Evolutionary conservation across 192 early-diverging fungal genomes (phyloP), one percentile per base, ranked within the genome.

Genomic region (Mortierella hygrophila): DNA sequence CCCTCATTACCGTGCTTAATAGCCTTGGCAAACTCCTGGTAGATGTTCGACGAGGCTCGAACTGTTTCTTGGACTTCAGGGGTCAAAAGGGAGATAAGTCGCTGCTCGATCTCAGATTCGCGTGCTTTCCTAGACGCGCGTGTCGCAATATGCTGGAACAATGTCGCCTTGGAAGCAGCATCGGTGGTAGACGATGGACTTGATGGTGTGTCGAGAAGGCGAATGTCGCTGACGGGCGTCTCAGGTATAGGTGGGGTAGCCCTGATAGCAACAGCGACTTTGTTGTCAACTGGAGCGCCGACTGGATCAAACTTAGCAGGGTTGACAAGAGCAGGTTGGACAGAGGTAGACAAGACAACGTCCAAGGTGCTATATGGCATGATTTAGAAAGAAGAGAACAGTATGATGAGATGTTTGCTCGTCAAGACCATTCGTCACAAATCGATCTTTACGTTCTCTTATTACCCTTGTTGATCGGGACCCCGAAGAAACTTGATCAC

Each of bases 31-130:
- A 70, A 37, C 68, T 38, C 68, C 37, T 70, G 32, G 68, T 70
- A 70, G 23, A 70, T 40, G 40, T 70, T 38, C 37, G 68, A 38
- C 29, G 68, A 38, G 38, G 68, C 68, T 70, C 68, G 68, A 70
- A 37, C 38, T 21, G 68, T 70, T 70, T 70, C 15, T 70, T 70
- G 68, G 68, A 41, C 18, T 16, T 37, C 68, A 70, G 68, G 68
- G 23, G 38, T 20, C 68, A 70, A 37, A n/a, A 70, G 37, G 68
- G 68, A 70, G 68, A 70, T 70, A 32, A 70, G 42, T 37, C 68
- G 68, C 40, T 76, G 57, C 40, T 65, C 42, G 75, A 76, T n/a
- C 71, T 40, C 57, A 21, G 55, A 42, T 18, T 76, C 60, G 0
- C 46, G 21, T 46, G 75, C 75, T 23, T 65, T 60, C n/a, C 32